These are phyloP conservation scores for Aspergillus pseudotamarii DNA, from an alignment of 2,329 filamentous ascomycete species.

Conservation along the genomic window DNA sequence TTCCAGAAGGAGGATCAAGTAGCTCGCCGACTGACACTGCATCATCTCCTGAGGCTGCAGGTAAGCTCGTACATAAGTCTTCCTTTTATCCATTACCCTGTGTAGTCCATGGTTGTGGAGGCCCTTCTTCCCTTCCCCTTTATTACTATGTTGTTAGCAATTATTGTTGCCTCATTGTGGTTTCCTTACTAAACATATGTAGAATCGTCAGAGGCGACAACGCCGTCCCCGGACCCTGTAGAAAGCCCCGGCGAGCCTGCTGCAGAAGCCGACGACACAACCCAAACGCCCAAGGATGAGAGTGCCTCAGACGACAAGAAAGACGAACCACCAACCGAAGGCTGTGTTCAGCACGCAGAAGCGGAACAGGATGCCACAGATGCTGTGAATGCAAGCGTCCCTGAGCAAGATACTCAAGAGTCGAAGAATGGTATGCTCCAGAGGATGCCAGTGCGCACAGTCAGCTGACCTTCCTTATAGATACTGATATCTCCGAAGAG, in stretches of 20 bases:
- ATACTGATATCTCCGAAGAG: slow-evolving; percentile 39
- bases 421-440: slow-evolving; percentile 28
- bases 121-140: neutral
- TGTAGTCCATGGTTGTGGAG: neutral
- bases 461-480: slow-evolving; percentile 24
- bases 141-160: neutral
- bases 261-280: slow-evolving; percentile 13
- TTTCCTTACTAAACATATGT: slow-evolving; percentile 16
- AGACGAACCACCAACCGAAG: slow-evolving; percentile 11
- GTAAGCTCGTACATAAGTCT: slow-evolving; percentile 26
- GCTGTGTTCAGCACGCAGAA: slow-evolving; percentile 6
- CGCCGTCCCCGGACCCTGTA: slow-evolving; percentile 27
- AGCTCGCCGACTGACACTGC: slow-evolving; percentile 28
- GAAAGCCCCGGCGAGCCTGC: slow-evolving; percentile 19
- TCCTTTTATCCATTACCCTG: neutral
- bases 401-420: slow-evolving; percentile 16
- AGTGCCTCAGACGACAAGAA: neutral
- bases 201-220: slow-evolving; percentile 32
- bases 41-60: slow-evolving; percentile 30
- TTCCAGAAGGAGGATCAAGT: slow-evolving; percentile 26
- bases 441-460: slow-evolving; percentile 5
- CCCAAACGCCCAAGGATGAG: slow-evolving; percentile 12
- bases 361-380: slow-evolving; percentile 8
- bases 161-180: neutral
- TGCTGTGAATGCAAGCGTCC: slow-evolving; percentile 5